Evolutionary conservation across 441 rosid species (phyloP).

Genomic region (Gossypium schwendimanii): DNA sequence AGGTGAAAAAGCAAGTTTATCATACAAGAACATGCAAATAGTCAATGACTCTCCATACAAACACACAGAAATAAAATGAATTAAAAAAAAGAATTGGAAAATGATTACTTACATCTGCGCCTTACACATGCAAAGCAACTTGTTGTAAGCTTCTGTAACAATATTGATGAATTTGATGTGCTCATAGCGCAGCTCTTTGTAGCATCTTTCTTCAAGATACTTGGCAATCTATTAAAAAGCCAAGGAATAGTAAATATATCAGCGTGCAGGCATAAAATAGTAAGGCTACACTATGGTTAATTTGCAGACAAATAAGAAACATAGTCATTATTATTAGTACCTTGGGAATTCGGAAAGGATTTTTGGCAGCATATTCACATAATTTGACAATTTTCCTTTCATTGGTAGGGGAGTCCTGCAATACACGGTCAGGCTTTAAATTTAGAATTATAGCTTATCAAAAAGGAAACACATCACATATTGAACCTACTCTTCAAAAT

Average conservation of each 20-base stretch:
- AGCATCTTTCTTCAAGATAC: conserved; percentile 90
- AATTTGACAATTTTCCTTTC: conserved; percentile 81
- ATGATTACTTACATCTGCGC: conserved; percentile 65
- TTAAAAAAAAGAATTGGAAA: background rate
- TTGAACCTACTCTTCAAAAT: background rate
- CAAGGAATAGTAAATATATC: conserved; percentile 7
- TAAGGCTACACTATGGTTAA: background rate
- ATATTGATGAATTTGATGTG: conserved; percentile 61
- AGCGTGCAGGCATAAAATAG: background rate
- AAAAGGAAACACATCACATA: no score
- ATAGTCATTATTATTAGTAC: conserved; percentile 23
- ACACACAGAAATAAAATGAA: background rate
- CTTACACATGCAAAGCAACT: conserved; percentile 70
- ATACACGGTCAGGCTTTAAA: conserved; percentile 6
- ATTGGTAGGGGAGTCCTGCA: conserved; percentile 67
- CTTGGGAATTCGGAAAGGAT: conserved; percentile 89
- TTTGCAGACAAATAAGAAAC: background rate
- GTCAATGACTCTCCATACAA: background rate
- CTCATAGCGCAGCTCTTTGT: conserved; percentile 70
- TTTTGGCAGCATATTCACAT: conserved; percentile 91
- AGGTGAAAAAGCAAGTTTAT: conserved; percentile 7
- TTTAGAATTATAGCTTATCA: no score
- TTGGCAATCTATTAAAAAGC: conserved; percentile 57
- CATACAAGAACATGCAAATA: background rate
- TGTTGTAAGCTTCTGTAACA: conserved; percentile 63